Evolutionary conservation across 2,329 filamentous ascomycete genomes (phyloP).

Genomic region (Botrytis elliptica): DNA sequence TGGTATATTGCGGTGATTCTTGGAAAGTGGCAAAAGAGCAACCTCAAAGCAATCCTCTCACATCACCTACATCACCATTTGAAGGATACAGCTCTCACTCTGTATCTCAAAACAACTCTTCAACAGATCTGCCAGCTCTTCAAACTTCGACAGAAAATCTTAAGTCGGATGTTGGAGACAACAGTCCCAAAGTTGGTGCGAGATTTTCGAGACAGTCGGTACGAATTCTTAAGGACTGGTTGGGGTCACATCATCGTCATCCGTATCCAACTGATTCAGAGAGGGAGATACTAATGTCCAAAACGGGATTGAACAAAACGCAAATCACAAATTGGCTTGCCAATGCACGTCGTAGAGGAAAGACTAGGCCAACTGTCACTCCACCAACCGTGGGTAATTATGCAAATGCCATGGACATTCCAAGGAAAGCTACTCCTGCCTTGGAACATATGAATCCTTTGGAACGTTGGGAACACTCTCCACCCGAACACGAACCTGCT

Average conservation of each 20-base stretch:
- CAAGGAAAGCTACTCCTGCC: conserved; percentile 56
- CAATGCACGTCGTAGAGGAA: conserved; percentile 80
- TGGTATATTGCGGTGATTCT: conserved; percentile 15
- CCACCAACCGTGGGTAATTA: conserved; percentile 65
- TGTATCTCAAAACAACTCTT: conserved; percentile 24
- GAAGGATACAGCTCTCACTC: conserved; percentile 23
- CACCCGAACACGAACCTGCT: conserved; percentile 68
- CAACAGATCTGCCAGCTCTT: conserved; percentile 27
- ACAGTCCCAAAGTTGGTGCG: conserved; percentile 62
- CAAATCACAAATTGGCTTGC: conserved; percentile 93
- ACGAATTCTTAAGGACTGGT: conserved; percentile 80
- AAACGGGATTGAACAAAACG: conserved; percentile 76
- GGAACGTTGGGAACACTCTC: conserved; percentile 68
- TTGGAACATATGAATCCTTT: conserved; percentile 59
- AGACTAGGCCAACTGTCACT: conserved; percentile 66
- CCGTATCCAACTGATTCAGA: conserved; percentile 88
- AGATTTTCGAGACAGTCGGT: conserved; percentile 80
- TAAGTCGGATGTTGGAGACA: conserved; percentile 47
- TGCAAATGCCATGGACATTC: conserved; percentile 70
- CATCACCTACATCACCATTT: conserved; percentile 20
- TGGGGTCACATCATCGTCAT: conserved; percentile 74
- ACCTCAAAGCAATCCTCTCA: neutral
- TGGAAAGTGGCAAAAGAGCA: conserved; percentile 21
- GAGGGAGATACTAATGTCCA: conserved; percentile 73
- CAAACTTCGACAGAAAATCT: conserved; percentile 58